Conservation (phyloP, 139 green algal species). For the Tetratostichococcus sp. region DNA sequence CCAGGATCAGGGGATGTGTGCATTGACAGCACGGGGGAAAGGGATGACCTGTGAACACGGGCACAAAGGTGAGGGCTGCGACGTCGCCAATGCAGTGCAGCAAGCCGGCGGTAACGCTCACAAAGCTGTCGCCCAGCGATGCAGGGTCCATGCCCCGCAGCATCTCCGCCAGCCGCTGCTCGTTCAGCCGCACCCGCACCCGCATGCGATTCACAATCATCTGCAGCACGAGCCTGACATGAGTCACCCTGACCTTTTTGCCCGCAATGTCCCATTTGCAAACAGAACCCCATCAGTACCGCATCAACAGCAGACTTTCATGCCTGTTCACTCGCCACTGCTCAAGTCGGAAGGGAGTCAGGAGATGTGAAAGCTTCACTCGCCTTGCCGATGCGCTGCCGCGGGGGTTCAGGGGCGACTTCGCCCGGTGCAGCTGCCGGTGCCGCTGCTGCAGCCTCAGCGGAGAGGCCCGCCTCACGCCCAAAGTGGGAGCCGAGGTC, state of each 20-base stretch:
- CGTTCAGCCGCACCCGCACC: conserved; percentile 54
- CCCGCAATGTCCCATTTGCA: too few relatives aligned
- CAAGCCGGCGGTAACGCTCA: conserved; percentile 33
- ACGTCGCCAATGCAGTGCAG: conserved; percentile 62
- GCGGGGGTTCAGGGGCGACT: too few relatives aligned
- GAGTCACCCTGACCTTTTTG: background rate
- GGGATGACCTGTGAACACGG: background rate
- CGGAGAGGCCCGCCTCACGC: background rate
- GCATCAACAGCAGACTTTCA: too few relatives aligned
- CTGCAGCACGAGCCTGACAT: conserved; percentile 4
- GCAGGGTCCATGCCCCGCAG: conserved; percentile 35
- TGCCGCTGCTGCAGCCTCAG: too few relatives aligned
- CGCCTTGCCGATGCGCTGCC: background rate
- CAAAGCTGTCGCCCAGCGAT: conserved; percentile 34
- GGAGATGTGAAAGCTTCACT: too few relatives aligned
- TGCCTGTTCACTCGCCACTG: too few relatives aligned
- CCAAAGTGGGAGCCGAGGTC: background rate
- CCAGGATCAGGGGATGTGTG: background rate
- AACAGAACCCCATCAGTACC: too few relatives aligned
- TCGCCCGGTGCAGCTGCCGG: too few relatives aligned
- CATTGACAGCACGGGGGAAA: background rate
- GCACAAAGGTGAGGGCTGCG: conserved; percentile 43
- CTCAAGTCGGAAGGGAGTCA: too few relatives aligned
- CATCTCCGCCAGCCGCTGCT: conserved; percentile 54
- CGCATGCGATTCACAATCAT: conserved; percentile 54